Percentiles rank a stretch among this genome's conserved stretches.
phyloP scores from a whole-genome alignment of 768 basidiomycete species.

The Rhizopogon rudus region DNA sequence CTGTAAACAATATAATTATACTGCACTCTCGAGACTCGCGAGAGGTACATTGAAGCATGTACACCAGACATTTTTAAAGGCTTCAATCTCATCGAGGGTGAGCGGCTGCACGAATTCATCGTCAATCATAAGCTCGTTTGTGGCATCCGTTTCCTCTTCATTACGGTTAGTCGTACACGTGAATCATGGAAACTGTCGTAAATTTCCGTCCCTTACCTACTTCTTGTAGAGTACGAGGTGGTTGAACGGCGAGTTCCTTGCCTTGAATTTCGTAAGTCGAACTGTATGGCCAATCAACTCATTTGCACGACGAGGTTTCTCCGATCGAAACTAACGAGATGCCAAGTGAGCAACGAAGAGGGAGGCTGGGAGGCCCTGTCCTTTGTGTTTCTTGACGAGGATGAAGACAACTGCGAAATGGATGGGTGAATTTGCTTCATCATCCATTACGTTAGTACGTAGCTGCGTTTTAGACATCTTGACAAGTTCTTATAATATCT shows the following conservation, averaged over 20 bases:
- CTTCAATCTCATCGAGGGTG: conserved; percentile 78
- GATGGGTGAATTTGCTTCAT: too few species aligned
- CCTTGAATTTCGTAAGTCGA: conserved; percentile 81
- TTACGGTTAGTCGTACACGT: conserved; percentile 2
- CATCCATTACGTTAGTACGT: too few species aligned
- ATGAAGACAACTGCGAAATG: too few species aligned
- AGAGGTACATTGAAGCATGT: conserved; percentile 57
- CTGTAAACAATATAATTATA: conserved; percentile 34
- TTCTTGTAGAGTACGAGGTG: conserved; percentile 66
- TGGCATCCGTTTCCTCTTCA: conserved; percentile 93
- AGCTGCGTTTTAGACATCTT: too few species aligned
- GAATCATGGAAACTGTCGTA: background rate
- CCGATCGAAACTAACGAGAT: too few species aligned
- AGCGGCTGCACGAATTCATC: conserved; percentile 80
- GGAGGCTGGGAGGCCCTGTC: too few species aligned
- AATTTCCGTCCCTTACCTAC: conserved; percentile 26
- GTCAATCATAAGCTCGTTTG: conserved; percentile 93
- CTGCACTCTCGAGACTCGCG: background rate
- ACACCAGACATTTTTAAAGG: conserved; percentile 79
- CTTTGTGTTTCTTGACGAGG: too few species aligned
- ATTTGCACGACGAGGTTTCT: conserved; percentile 36
- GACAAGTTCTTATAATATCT: too few species aligned
- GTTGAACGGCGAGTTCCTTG: conserved; percentile 60
- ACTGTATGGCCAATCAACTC: conserved; percentile 82
- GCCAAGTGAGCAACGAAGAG: too few species aligned